These are phyloP conservation scores for Microbotryomycetes sp. DNA, from an alignment of 1,284 basidiomycete species.

Conservation along the genomic window DNA sequence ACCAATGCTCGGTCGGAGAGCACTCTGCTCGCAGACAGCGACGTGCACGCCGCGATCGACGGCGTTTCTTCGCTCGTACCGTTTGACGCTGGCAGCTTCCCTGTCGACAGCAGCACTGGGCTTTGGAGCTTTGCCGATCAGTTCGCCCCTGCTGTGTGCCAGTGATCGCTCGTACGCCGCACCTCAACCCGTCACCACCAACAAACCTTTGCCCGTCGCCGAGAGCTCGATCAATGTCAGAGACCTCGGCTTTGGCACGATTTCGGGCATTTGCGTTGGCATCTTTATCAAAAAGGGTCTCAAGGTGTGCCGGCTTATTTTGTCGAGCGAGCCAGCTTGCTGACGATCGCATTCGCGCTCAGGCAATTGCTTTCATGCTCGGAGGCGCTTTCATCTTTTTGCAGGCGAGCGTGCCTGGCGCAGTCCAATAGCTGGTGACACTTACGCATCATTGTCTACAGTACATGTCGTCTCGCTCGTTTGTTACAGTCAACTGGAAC, in stretches of 20 bases:
- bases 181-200: not conserved
- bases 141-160: slow-evolving; percentile 16
- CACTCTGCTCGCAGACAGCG: slow-evolving; percentile 32
- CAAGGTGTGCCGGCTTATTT: slow-evolving; percentile 6
- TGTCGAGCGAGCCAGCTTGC: not conserved
- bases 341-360: not conserved
- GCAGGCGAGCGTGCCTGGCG: slow-evolving; percentile 15
- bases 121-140: slow-evolving; percentile 2
- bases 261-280: slow-evolving; percentile 34
- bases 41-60: slow-evolving; percentile 5
- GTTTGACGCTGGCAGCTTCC: slow-evolving; percentile 15
- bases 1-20: not conserved
- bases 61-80: slow-evolving; percentile 21
- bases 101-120: slow-evolving; percentile 15
- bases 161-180: slow-evolving; percentile 15
- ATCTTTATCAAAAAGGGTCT: slow-evolving; percentile 37
- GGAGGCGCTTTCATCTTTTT: slow-evolving; percentile 34
- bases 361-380: slow-evolving; percentile 32
- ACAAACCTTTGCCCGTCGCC: slow-evolving; percentile 5
- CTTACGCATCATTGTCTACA: not conserved
- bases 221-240: slow-evolving; percentile 30
- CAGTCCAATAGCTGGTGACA: not conserved
- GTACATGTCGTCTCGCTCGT: slow-evolving; percentile 34
- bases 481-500: slow-evolving; percentile 34
- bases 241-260: slow-evolving; percentile 32